Base-by-base conservation (phyloP, 2,329 filamentous ascomycete genomes). In the Tolypocladium tropicale region DNA sequence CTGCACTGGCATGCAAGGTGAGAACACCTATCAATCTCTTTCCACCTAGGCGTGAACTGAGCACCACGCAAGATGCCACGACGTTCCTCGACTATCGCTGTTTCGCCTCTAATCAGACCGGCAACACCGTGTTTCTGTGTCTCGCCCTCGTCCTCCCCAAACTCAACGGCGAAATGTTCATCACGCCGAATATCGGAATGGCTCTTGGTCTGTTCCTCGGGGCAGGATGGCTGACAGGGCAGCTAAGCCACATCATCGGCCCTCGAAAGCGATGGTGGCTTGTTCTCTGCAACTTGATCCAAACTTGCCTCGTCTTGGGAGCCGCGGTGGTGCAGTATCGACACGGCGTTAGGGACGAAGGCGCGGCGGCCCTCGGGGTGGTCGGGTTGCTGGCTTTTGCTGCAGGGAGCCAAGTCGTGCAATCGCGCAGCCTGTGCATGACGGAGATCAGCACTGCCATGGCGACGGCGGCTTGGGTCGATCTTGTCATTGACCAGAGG, bases 71-170 rank as follows among this genome's bases (percentile, higher is more conserved):
- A 75, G 80, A 85, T 68, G 80, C 81, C 52, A 76, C 80, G 23
- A 77, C 81, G 2, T 85, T 83, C 64, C 79, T 79, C 25, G 80
- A 83, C 63, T 85, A 80, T 66, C 76, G 78, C 67, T 83, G 80
- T 64, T 84, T 85, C 66, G 79, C 80, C 16, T 84, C 81, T 33
- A 85, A 85, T 66, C 82, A 86, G 63, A 86, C 83, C 0, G 83
- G 83, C 57, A 86, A 85, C 68, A 84, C 82, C 2, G 77, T 85
- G 52, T 79, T 86, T 62, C 73, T 85, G 10, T 70, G 76, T 57
- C 63, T 79, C 12, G 80, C 79, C 33, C 71, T 83, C 56, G 69
- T 79, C 37, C 62, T 78, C 33, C 77, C 79, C 10, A 64, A 75
- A 37, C 67, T 78, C 57, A 70, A 77, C 59, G 72, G 74, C 49